Percentiles rank a stretch among this genome's conserved stretches.
These are phyloP conservation scores for Fusarium nygamai DNA, from an alignment of 2,329 filamentous ascomycete genomes.

Conservation along the genomic window DNA sequence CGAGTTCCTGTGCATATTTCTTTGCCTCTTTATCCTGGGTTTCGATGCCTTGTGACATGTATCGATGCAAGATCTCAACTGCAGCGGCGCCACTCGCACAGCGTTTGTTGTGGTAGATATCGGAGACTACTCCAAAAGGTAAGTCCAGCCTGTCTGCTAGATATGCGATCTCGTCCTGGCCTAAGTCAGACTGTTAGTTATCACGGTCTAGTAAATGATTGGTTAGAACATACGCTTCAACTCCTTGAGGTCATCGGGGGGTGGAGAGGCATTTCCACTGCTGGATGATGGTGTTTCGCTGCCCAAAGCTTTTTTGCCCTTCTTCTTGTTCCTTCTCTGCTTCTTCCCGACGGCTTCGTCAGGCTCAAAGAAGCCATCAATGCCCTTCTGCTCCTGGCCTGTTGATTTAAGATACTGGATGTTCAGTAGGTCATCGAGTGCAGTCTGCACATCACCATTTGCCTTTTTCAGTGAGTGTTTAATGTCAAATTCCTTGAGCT, in stretches of 20 bases:
- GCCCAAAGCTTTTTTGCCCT: slow-evolving; percentile 35
- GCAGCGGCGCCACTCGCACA: slow-evolving; percentile 54
- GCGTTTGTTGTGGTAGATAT: slow-evolving; percentile 52
- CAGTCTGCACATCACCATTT: slow-evolving; percentile 71
- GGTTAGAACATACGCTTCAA: slow-evolving; percentile 43
- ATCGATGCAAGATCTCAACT: slow-evolving; percentile 55
- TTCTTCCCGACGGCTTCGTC: slow-evolving; percentile 56
- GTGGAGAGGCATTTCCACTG: slow-evolving; percentile 24
- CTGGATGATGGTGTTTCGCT: slow-evolving; percentile 23
- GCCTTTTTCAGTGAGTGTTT: slow-evolving; percentile 73
- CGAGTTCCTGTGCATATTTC: slow-evolving; percentile 47
- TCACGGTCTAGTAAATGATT: not conserved
- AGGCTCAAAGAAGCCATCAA: slow-evolving; percentile 81
- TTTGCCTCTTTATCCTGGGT: slow-evolving; percentile 45
- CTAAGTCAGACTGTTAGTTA: slow-evolving; percentile 30
- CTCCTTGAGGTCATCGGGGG: slow-evolving; percentile 38
- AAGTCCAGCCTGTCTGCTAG: slow-evolving; percentile 57
- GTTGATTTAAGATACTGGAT: slow-evolving; percentile 79
- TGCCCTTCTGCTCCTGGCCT: slow-evolving; percentile 71
- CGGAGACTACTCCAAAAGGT: slow-evolving; percentile 52
- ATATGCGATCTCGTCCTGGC: slow-evolving; percentile 54
- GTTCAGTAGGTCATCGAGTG: slow-evolving; percentile 84
- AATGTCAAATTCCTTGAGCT: slow-evolving; percentile 73
- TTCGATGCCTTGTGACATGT: slow-evolving; percentile 51
- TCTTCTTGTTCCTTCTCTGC: slow-evolving; percentile 51